These are phyloP conservation scores for Echinosophora koreensis DNA, from an alignment of 306 rosid genomes.

Conservation along the genomic window DNA sequence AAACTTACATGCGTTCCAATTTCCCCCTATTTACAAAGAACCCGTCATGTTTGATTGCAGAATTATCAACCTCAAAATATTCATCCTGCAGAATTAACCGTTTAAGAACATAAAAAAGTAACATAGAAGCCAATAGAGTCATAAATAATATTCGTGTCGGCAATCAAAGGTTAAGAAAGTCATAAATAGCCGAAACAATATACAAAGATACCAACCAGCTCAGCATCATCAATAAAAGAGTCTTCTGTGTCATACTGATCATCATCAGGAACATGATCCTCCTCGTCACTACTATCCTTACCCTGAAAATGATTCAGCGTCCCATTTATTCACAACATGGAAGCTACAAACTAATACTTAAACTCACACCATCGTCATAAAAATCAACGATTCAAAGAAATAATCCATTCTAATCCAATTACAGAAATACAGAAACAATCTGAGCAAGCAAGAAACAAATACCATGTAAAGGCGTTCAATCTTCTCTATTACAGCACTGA, in stretches of 20 bases:
- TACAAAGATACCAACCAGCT: constrained; percentile 74
- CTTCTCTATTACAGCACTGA: constrained; percentile 98
- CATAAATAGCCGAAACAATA: constrained; percentile 40
- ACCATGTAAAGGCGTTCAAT: constrained; percentile 97
- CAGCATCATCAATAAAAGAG: constrained; percentile 97
- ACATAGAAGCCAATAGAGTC: constrained; percentile 18
- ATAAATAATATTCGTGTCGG: constrained; percentile 34
- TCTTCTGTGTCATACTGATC: constrained; percentile 99
- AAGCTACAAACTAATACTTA: constrained; percentile 33
- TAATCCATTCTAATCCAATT: constrained; percentile 6
- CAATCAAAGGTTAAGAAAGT: constrained; percentile 39
- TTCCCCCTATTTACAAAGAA: constrained; percentile 95
- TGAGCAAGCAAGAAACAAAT: constrained; percentile 28
- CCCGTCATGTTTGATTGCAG: constrained; percentile 91
- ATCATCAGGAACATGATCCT: constrained; percentile 88
- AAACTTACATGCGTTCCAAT: constrained; percentile 90
- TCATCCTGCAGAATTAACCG: constrained; percentile 81
- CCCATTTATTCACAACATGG: constrained; percentile 18
- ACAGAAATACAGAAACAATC: constrained; percentile 25
- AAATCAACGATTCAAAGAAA: constrained; percentile 34
- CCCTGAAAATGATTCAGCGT: constrained; percentile 66
- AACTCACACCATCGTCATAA: constrained; percentile 29
- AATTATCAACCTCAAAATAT: constrained; percentile 94
- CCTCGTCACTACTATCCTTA: constrained; percentile 95
- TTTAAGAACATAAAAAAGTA: constrained; percentile 39